Base-by-base conservation (phyloP, 1,284 basidiomycete species). In the Bjerkandera adusta region DNA sequence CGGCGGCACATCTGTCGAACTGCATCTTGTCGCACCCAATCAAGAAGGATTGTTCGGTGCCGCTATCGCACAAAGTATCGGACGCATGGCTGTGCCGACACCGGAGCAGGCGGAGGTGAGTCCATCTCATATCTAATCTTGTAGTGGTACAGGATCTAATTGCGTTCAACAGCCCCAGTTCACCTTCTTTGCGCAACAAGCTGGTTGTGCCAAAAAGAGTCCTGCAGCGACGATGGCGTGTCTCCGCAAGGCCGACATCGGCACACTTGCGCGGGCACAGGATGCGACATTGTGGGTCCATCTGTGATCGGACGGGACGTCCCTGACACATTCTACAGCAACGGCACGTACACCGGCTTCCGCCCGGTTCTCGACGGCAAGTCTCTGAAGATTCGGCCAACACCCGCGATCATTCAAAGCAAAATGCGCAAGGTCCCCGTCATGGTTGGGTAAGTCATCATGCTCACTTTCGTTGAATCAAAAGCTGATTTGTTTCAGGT, bases 51-150 rank as follows among this genome's bases (percentile, higher is more conserved):
- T 79, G 10, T 83, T 83, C 60, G 63, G 66, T 16, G 66, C 68
- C 20, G 79, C 75, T 21, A 80, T 83, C 53, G 75, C 73, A 1
- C 81, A 83, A 58, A 82, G 79, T 54, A 70, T 81, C n/a, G 78
- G 67, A 52, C 65, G 80, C 18, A 63, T 67, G 0, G 72, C 77
- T 2, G 42, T 80, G 33, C 71, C 77, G 0, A 65, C 65, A 4
- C 72, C 75, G 0, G 70, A 75, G 49, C 68, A 81, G 57, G 73
- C 76, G 51, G 56, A 67, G 64, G 79, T 81, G 38, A 29, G 67
- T 56, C 4, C 11, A 26, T 25, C 6, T 26, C 12, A 13, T 4
- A 12, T 27, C 25, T 5, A 33, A 6, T 18, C n/a, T 7, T 16
- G 22, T 34, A 16, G 11, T 5, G 24, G 15, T 15, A 13, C 15